Evolutionary conservation across 2,329 filamentous ascomycete species (phyloP).

Genomic region (Hysterium pulicare): DNA sequence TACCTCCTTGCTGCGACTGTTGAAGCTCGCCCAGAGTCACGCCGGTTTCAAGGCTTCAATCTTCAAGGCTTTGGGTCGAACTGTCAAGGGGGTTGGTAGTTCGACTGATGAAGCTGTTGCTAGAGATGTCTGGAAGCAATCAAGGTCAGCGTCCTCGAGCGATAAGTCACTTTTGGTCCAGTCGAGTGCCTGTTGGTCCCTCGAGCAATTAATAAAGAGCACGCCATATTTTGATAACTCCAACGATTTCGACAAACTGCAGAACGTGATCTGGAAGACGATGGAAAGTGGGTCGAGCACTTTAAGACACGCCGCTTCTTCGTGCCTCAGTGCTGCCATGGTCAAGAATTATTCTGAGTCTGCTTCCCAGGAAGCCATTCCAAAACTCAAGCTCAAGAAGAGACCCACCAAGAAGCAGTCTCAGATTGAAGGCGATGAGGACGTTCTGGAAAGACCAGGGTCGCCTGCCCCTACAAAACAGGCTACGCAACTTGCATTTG

Average conservation of each 20-base stretch:
- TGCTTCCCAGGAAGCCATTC: conserved; percentile 33
- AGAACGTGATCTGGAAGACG: conserved; percentile 77
- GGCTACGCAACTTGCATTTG: conserved; percentile 67
- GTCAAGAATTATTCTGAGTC: conserved; percentile 74
- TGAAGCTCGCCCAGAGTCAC: conserved; percentile 77
- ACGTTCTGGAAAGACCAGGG: conserved; percentile 61
- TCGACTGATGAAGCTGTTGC: conserved; percentile 81
- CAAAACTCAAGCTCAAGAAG: conserved; percentile 61
- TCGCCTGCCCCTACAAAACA: conserved; percentile 74
- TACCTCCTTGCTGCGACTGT: conserved; percentile 68
- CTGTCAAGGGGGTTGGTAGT: conserved; percentile 68
- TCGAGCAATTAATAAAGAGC: conserved; percentile 67
- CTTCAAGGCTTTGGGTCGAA: conserved; percentile 71
- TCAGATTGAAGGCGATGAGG: conserved; percentile 68
- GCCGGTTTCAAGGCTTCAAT: conserved; percentile 77
- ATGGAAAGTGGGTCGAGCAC: conserved; percentile 73
- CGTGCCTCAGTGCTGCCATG: conserved; percentile 78
- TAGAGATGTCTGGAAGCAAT: conserved; percentile 93
- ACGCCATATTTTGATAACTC: conserved; percentile 85
- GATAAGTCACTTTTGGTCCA: conserved; percentile 86
- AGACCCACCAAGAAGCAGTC: conserved; percentile 69
- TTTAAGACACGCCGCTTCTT: conserved; percentile 81
- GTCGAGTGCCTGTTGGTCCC: conserved; percentile 71
- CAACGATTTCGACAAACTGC: conserved; percentile 85
- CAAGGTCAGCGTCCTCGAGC: conserved; percentile 67